These are phyloP conservation scores for Phylloporus rhodoxanthus DNA, from an alignment of 768 basidiomycete genomes.

Conservation along the genomic window DNA sequence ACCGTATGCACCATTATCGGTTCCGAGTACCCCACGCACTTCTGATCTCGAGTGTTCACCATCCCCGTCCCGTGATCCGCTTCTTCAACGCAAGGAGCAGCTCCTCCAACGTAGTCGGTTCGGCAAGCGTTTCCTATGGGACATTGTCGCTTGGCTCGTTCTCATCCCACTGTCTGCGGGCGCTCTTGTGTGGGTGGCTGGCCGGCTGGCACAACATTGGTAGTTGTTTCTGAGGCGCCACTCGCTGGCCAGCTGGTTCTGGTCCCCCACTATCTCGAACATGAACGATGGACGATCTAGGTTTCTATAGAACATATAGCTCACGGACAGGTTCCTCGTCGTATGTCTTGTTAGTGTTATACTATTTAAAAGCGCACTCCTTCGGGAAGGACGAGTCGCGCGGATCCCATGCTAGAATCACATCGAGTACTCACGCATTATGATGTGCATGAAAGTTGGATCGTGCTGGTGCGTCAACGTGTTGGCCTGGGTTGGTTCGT, in stretches of 20 bases:
- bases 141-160: slow-evolving; percentile 75
- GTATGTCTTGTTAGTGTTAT: not conserved
- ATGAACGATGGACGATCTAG: not conserved
- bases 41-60: slow-evolving; percentile 16
- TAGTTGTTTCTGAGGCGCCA: slow-evolving; percentile 21
- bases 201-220: slow-evolving; percentile 50
- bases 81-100: slow-evolving; percentile 82
- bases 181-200: slow-evolving; percentile 52
- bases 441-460: not conserved
- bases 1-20: slow-evolving; percentile 38
- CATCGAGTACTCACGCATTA: not conserved
- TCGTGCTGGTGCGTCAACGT: not conserved
- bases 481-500: not conserved
- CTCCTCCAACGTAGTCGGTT: slow-evolving; percentile 72
- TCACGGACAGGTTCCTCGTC: not conserved
- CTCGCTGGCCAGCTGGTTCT: slow-evolving; percentile 7
- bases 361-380: not conserved
- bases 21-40: slow-evolving; percentile 15
- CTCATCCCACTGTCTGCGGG: slow-evolving; percentile 55
- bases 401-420: not conserved
- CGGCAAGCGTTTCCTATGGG: slow-evolving; percentile 72
- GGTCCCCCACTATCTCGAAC: not conserved
- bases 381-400: not conserved
- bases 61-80: slow-evolving; percentile 49
- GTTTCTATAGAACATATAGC: slow-evolving; percentile 2